phyloP scores from a whole-genome alignment of 2,329 filamentous ascomycete species.

The Phaeosphaeriaceae sp. region DNA sequence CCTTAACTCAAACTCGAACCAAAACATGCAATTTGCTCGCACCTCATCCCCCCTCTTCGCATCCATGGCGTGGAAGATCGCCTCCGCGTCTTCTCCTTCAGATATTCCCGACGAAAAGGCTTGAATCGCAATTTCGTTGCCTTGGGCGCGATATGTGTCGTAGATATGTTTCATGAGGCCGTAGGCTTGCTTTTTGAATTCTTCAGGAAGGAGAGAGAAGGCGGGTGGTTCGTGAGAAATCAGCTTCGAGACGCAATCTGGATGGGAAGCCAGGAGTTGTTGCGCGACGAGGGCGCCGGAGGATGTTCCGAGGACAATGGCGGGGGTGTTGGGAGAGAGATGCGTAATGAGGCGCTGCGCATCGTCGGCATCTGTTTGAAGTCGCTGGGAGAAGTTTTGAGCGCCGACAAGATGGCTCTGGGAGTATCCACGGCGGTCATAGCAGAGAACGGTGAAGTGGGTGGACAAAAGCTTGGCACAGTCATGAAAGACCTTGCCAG shows the following conservation, averaged over 20 bases:
- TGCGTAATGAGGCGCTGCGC: constrained; percentile 25
- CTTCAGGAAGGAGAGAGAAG: constrained; percentile 13
- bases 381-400: constrained; percentile 36
- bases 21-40: neutral
- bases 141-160: constrained; percentile 16
- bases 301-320: constrained; percentile 20
- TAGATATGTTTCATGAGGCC: constrained; percentile 8
- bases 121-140: constrained; percentile 15
- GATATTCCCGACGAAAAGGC: neutral
- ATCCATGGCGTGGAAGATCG: neutral
- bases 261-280: constrained; percentile 13
- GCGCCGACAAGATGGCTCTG: constrained; percentile 19
- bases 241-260: constrained; percentile 9
- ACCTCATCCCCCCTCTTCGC: neutral
- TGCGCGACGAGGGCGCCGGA: constrained; percentile 24
- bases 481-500: constrained; percentile 30
- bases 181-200: neutral
- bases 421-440: constrained; percentile 39
- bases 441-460: constrained; percentile 37
- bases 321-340: constrained; percentile 6
- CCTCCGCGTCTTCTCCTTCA: neutral
- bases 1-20: neutral
- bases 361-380: constrained; percentile 42
- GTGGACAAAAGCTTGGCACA: constrained; percentile 23
- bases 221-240: constrained; percentile 23